Conservation (phyloP, 768 basidiomycete species). For the Termitomyces sp. region DNA sequence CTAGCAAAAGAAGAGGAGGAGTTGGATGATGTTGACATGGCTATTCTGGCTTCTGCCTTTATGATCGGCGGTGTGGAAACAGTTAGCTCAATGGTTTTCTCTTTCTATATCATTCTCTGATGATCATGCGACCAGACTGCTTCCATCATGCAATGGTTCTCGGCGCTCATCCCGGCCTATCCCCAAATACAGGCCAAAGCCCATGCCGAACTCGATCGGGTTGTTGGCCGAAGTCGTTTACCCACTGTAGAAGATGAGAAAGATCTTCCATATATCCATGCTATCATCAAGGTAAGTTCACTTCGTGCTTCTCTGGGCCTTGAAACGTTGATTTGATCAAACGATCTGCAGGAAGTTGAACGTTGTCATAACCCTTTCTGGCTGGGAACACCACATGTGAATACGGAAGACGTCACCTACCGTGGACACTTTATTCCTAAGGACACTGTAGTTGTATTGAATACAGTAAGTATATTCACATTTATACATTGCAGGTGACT, state of each 20-base stretch:
- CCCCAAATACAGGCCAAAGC: conserved; percentile 24
- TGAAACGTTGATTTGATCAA: conserved; percentile 12
- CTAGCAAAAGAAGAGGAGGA: conserved; percentile 27
- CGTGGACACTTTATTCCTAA: conserved; percentile 37
- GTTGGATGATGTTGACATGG: conserved; percentile 35
- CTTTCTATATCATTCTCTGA: background rate
- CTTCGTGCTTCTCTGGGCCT: conserved; percentile 6
- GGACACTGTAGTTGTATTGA: conserved; percentile 34
- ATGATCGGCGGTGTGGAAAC: conserved; percentile 45
- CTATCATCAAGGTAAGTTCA: conserved; percentile 25
- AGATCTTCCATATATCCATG: conserved; percentile 31
- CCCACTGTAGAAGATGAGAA: conserved; percentile 28
- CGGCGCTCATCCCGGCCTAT: conserved; percentile 29
- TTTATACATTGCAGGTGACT: conserved; percentile 11
- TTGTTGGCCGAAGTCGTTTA: conserved; percentile 24
- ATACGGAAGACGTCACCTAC: conserved; percentile 36
- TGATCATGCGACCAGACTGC: conserved; percentile 24
- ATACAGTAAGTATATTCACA: conserved; percentile 23
- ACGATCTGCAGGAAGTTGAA: conserved; percentile 27
- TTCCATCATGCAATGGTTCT: conserved; percentile 35
- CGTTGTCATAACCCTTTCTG: conserved; percentile 35
- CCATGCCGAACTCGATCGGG: conserved; percentile 26
- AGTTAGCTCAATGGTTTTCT: conserved; percentile 18
- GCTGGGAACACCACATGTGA: conserved; percentile 37
- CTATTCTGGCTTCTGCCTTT: conserved; percentile 36